phyloP scores from a whole-genome alignment of 1,284 basidiomycete species.

The Ustilago curta region DNA sequence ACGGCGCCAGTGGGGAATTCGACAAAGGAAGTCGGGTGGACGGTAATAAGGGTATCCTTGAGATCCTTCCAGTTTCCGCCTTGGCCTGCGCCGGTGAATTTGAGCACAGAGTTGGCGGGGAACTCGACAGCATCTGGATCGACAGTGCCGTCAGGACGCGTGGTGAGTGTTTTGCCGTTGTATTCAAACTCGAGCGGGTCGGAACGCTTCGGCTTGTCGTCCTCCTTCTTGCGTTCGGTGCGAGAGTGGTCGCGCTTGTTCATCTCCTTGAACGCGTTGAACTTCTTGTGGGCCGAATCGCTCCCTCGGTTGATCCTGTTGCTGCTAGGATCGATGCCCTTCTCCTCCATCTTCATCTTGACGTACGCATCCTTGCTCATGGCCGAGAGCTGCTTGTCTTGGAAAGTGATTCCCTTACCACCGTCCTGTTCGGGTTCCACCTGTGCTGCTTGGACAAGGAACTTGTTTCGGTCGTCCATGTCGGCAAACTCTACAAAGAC shows the following conservation, averaged over 20 bases:
- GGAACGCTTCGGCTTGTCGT: slow-evolving; percentile 62
- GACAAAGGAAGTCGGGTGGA: slow-evolving; percentile 62
- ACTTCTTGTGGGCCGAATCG: slow-evolving; percentile 71
- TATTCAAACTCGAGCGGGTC: slow-evolving; percentile 70
- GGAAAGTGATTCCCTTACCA: slow-evolving; percentile 55
- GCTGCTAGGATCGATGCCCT: slow-evolving; percentile 79
- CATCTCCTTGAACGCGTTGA: slow-evolving; percentile 92
- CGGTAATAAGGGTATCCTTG: slow-evolving; percentile 70
- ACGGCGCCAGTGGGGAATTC: slow-evolving; percentile 66
- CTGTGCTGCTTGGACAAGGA: slow-evolving; percentile 78
- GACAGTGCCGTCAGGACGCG: slow-evolving; percentile 77
- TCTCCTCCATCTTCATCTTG: slow-evolving; percentile 97
- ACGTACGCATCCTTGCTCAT: slow-evolving; percentile 87
- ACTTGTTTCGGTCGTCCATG: slow-evolving; percentile 78
- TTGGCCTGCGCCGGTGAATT: slow-evolving; percentile 73
- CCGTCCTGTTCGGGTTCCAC: slow-evolving; percentile 59
- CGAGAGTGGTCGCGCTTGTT: slow-evolving; percentile 69
- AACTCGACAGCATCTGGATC: slow-evolving; percentile 77
- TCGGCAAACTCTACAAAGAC: slow-evolving; percentile 92
- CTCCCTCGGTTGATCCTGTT: slow-evolving; percentile 73
- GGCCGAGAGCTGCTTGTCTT: slow-evolving; percentile 76
- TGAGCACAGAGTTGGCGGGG: slow-evolving; percentile 80
- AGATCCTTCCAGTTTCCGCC: slow-evolving; percentile 72
- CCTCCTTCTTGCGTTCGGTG: slow-evolving; percentile 50
- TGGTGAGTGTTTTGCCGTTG: slow-evolving; percentile 73